These are phyloP conservation scores for Myxozyma melibiosi DNA, from an alignment of 805 yeast genomes.

Conservation along the genomic window DNA sequence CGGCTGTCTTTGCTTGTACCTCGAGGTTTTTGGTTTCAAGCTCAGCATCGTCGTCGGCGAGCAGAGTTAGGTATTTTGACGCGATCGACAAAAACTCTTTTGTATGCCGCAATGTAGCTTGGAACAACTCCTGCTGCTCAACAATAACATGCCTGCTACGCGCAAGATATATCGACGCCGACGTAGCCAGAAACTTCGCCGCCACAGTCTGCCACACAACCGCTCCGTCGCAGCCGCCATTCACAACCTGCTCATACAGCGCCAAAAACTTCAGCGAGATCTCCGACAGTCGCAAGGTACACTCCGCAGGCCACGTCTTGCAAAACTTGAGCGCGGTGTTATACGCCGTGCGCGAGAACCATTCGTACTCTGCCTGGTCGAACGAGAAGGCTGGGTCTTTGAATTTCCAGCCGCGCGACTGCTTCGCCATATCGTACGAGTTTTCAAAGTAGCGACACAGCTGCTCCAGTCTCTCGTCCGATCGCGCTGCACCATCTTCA, in stretches of 20 bases:
- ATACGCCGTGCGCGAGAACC: conserved; percentile 28
- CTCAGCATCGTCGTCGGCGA: neutral
- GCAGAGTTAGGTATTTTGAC: neutral
- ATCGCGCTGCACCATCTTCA: neutral
- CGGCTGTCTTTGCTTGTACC: neutral
- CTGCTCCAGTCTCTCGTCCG: conserved; percentile 5
- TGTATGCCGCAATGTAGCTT: neutral
- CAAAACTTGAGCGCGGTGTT: conserved; percentile 24
- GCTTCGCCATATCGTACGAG: conserved; percentile 16
- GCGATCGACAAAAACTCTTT: neutral
- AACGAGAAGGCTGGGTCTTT: neutral
- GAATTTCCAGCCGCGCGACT: neutral
- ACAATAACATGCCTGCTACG: neutral
- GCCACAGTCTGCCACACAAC: conserved; percentile 9
- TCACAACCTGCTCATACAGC: conserved; percentile 4
- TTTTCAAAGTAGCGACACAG: conserved; percentile 20
- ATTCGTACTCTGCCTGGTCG: conserved; percentile 15
- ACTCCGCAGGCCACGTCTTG: conserved; percentile 22
- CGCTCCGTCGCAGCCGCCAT: neutral
- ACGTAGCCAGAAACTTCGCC: conserved; percentile 7
- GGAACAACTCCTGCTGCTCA: conserved; percentile 13
- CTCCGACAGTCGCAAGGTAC: conserved; percentile 16
- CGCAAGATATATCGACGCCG: conserved; percentile 16
- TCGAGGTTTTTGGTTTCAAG: neutral
- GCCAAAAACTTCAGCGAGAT: conserved; percentile 19